Percentiles rank a stretch among this genome's conserved stretches.
These are phyloP conservation scores for Daldinia loculata DNA, from an alignment of 495 filamentous ascomycete species.

Conservation along the genomic window DNA sequence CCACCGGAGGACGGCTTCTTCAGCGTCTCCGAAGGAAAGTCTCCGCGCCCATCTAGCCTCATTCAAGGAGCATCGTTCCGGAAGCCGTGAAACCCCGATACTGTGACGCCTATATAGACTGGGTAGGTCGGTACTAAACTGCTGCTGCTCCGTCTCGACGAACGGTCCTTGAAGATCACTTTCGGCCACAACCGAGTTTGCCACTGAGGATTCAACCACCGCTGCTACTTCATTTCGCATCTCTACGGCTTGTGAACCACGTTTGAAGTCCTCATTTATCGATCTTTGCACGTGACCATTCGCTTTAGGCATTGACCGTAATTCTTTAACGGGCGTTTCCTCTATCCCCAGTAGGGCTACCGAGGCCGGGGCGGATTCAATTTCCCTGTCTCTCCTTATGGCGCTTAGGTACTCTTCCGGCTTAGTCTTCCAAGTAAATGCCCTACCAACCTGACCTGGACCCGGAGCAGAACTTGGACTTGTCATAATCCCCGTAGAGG, in stretches of 20 bases:
- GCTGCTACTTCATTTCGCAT: constrained; percentile 34
- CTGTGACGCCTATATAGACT: constrained; percentile 60
- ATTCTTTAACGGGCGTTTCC: constrained; percentile 26
- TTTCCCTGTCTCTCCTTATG: constrained; percentile 46
- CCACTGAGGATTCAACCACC: constrained; percentile 47
- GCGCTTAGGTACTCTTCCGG: constrained; percentile 61
- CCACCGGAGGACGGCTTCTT: constrained; percentile 84
- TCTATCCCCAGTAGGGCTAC: constrained; percentile 17
- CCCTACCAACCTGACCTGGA: constrained; percentile 47
- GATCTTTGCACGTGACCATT: constrained; percentile 31
- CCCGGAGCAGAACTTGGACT: constrained; percentile 30
- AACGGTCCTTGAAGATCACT: constrained; percentile 53
- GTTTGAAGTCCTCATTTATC: constrained; percentile 34
- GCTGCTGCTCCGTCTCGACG: constrained; percentile 50
- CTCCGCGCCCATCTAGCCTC: constrained; percentile 78
- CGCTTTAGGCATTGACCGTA: constrained; percentile 7
- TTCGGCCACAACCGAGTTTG: constrained; percentile 57
- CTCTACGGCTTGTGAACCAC: constrained; percentile 25
- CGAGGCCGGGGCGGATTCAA: constrained; percentile 36
- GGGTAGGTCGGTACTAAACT: constrained; percentile 27
- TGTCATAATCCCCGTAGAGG: constrained; percentile 33
- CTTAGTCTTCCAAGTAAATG: constrained; percentile 66
- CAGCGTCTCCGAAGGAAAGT: constrained; percentile 88
- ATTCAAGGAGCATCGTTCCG: constrained; percentile 49
- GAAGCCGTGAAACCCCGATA: constrained; percentile 49